These are phyloP conservation scores for Trametes maxima DNA, from an alignment of 768 basidiomycete genomes.

Conservation along the genomic window DNA sequence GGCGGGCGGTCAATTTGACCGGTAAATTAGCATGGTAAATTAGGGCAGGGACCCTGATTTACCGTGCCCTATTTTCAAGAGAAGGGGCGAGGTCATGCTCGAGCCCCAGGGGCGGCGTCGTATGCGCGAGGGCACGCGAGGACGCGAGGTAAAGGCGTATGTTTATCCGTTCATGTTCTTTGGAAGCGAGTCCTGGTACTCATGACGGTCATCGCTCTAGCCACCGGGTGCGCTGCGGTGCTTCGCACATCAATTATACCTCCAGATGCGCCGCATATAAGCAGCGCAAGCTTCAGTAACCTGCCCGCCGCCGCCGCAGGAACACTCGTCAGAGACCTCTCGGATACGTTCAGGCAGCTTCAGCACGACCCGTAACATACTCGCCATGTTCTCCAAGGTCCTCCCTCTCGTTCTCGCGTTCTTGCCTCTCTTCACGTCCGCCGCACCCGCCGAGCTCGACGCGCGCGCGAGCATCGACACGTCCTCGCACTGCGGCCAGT, in stretches of 20 bases:
- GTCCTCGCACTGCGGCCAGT: constrained; percentile 47
- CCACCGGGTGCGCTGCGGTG: neutral
- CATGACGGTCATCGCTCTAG: constrained; percentile 1
- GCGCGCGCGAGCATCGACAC: constrained; percentile 32
- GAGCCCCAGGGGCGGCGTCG: neutral
- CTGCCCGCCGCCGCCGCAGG: neutral
- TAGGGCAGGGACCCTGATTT: no score
- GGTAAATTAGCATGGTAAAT: no score
- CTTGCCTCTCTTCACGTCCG: constrained; percentile 10
- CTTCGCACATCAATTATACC: neutral
- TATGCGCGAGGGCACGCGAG: neutral
- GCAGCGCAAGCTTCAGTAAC: neutral
- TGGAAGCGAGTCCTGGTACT: neutral
- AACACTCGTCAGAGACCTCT: neutral
- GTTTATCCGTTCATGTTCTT: constrained; percentile 11
- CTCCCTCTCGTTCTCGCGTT: constrained; percentile 8
- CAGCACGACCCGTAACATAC: neutral
- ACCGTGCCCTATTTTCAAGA: no score
- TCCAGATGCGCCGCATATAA: constrained; percentile 1
- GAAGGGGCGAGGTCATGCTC: neutral
- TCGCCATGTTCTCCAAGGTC: constrained; percentile 12
- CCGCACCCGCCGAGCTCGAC: constrained; percentile 12
- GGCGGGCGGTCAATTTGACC: no score
- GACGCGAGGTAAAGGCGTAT: constrained; percentile 10
- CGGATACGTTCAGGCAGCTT: neutral